A percentile compares a stretch with the other conserved stretches of the same genome.
Evolutionary conservation across 108 stramenopile species (phyloP).

Genomic region (Pseudonitzschia multiseries): DNA sequence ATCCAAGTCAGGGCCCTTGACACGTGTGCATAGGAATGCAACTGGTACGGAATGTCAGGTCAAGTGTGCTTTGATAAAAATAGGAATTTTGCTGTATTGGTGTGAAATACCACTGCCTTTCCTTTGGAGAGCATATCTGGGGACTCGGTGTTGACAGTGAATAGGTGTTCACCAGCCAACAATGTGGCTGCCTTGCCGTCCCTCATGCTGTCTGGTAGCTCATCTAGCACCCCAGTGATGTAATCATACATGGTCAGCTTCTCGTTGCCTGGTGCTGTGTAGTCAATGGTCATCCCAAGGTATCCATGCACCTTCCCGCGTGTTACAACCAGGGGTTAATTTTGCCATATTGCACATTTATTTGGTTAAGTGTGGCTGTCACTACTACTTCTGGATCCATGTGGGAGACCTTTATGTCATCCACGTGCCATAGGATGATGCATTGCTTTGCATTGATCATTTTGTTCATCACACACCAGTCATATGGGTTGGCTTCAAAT

Average conservation of each 20-base stretch:
- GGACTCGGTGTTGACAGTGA: background rate
- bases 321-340: conserved; percentile 10
- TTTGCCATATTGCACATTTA: conserved; percentile 12
- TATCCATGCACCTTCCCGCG: conserved; percentile 34
- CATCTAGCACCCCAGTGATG: conserved; percentile 24
- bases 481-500: conserved; percentile 40
- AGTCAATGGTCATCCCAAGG: conserved; percentile 43
- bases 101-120: conserved; percentile 13
- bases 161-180: conserved; percentile 13
- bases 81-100: conserved; percentile 24
- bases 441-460: conserved; percentile 39
- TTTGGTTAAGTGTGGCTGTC: conserved; percentile 12
- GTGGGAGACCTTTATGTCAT: conserved; percentile 37
- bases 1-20: no score
- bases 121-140: conserved; percentile 4
- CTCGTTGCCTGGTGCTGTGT: conserved; percentile 20
- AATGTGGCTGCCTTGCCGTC: no score
- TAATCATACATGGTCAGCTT: conserved; percentile 28
- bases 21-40: conserved; percentile 40
- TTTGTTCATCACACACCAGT: conserved; percentile 36
- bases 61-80: conserved; percentile 24
- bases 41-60: conserved; percentile 11
- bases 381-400: conserved; percentile 20
- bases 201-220: conserved; percentile 11
- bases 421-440: conserved; percentile 44